Evolutionary conservation across 306 rosid genomes (phyloP).

Genomic region (Citrullus colocynthis): DNA sequence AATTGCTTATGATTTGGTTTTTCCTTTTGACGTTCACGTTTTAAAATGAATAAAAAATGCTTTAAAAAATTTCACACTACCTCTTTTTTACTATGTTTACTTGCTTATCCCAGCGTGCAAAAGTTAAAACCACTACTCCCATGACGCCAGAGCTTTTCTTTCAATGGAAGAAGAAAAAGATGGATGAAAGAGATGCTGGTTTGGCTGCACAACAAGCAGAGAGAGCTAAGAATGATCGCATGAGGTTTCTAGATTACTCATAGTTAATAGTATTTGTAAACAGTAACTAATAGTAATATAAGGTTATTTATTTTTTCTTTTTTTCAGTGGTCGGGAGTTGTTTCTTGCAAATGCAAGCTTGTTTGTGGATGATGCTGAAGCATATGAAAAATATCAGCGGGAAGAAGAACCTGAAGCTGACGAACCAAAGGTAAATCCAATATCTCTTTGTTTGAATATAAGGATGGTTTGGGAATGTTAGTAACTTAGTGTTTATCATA

Average conservation of each 20-base stretch:
- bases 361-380: conserved; percentile 97
- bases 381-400: conserved; percentile 71
- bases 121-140: conserved; percentile 58
- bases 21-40: background rate
- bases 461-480: background rate
- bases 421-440: conserved; percentile 39
- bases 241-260: conserved; percentile 44
- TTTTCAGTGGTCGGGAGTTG: conserved; percentile 52
- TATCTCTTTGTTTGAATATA: background rate
- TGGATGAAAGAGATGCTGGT: conserved; percentile 79
- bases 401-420: conserved; percentile 38
- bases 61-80: background rate
- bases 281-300: background rate
- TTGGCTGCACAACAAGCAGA: conserved; percentile 82
- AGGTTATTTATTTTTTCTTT: background rate
- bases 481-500: background rate
- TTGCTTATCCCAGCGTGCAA: conserved; percentile 51
- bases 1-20: background rate
- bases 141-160: conserved; percentile 70
- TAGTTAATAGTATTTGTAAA: background rate
- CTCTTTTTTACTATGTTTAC: background rate
- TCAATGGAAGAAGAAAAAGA: conserved; percentile 85
- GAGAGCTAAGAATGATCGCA: conserved; percentile 92
- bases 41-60: background rate
- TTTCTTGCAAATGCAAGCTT: conserved; percentile 80